Conservation (phyloP, 768 basidiomycete genomes). For the Pisolithus microcarpus region DNA sequence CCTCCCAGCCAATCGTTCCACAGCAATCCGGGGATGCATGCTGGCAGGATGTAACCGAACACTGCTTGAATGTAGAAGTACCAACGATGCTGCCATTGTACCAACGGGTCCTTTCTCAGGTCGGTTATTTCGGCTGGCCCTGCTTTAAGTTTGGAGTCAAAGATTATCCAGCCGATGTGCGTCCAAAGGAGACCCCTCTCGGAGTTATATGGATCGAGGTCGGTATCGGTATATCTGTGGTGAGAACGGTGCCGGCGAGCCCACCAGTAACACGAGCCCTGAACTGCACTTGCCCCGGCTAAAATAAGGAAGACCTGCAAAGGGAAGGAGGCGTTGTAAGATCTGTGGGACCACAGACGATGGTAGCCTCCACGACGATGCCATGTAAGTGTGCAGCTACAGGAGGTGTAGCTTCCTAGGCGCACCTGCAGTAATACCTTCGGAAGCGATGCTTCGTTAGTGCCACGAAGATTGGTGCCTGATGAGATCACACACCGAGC, state of each 20-base stretch:
- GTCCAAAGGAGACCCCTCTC: slow-evolving; percentile 74
- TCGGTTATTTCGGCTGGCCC: slow-evolving; percentile 70
- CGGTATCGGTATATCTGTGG: slow-evolving; percentile 80
- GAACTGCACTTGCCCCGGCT: slow-evolving; percentile 75
- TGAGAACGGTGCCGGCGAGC: slow-evolving; percentile 76
- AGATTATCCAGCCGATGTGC: slow-evolving; percentile 79
- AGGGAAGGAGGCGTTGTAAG: slow-evolving; percentile 68
- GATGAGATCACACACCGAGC: slow-evolving; percentile 46
- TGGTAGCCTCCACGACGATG: slow-evolving; percentile 53
- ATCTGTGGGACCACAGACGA: slow-evolving; percentile 79
- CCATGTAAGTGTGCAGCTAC: neutral
- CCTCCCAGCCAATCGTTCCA: slow-evolving; percentile 78
- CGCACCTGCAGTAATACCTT: slow-evolving; percentile 47
- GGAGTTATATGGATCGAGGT: slow-evolving; percentile 79
- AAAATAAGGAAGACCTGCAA: slow-evolving; percentile 65
- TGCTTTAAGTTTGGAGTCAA: slow-evolving; percentile 65
- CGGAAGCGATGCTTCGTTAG: slow-evolving; percentile 6
- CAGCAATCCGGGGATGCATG: slow-evolving; percentile 57
- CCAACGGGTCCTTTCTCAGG: slow-evolving; percentile 57
- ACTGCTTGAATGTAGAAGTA: slow-evolving; percentile 56
- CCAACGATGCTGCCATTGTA: slow-evolving; percentile 72
- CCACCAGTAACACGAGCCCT: slow-evolving; percentile 89
- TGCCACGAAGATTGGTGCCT: slow-evolving; percentile 5
- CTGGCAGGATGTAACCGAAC: slow-evolving; percentile 69
- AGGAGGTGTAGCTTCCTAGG: neutral